phyloP scores from a whole-genome alignment of 805 yeast species.

The Spathaspora boniae region DNA sequence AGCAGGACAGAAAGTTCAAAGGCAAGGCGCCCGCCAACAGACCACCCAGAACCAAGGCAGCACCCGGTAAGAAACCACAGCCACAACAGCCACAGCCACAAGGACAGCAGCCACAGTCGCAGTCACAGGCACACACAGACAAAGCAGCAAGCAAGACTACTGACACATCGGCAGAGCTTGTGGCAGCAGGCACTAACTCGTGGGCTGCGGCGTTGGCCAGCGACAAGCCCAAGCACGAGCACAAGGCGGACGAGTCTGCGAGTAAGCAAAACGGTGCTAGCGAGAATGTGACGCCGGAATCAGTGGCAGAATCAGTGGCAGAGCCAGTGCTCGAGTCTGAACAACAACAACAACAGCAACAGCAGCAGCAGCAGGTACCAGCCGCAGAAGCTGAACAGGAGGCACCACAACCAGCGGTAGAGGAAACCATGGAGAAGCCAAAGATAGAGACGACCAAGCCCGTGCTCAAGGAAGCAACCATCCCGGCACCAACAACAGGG shows the following conservation, averaged over 20 bases:
- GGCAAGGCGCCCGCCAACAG: background rate
- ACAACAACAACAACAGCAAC: conserved; percentile 10
- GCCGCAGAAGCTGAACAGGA: conserved; percentile 11
- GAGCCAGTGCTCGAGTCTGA: conserved; percentile 8
- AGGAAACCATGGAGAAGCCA: conserved; percentile 10
- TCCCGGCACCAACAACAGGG: conserved; percentile 47
- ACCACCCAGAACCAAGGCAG: background rate
- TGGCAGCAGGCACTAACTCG: conserved; percentile 26
- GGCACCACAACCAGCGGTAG: conserved; percentile 14
- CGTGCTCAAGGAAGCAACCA: conserved; percentile 34
- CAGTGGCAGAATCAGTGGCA: conserved; percentile 6
- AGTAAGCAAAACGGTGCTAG: conserved; percentile 10
- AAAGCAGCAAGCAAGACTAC: no score
- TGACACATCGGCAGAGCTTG: no score
- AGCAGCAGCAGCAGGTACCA: conserved; percentile 3
- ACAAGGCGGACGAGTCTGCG: conserved; percentile 15
- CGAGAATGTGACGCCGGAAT: no score
- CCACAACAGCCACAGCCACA: conserved; percentile 16
- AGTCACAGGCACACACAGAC: no score
- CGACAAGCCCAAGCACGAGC: conserved; percentile 34
- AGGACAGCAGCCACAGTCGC: background rate
- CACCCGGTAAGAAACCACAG: conserved; percentile 9
- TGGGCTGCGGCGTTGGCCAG: conserved; percentile 44
- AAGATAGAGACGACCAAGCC: conserved; percentile 19
- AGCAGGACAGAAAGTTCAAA: no score